Conservation (phyloP, 306 rosid genomes). For the Ceratonia siliqua region DNA sequence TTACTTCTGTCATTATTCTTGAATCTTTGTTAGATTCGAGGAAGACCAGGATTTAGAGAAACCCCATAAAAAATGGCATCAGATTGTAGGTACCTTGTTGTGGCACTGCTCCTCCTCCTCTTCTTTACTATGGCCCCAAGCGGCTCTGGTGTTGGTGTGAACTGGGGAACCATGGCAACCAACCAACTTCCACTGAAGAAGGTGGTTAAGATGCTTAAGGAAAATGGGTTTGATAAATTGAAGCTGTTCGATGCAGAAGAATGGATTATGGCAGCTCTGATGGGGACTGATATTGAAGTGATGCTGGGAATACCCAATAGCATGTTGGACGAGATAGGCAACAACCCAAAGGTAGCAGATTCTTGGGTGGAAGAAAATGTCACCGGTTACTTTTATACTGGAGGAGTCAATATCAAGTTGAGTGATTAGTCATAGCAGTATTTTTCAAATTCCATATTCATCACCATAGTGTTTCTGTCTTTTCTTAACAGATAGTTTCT, state of each 20-base stretch:
- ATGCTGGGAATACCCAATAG: constrained; percentile 80
- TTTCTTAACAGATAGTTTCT: background rate
- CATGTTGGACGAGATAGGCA: constrained; percentile 62
- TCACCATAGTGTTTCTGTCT: background rate
- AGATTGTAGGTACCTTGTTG: background rate
- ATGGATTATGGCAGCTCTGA: constrained; percentile 59
- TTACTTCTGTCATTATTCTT: constrained; percentile 25
- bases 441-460: background rate
- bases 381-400: constrained; percentile 54
- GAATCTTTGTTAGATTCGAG: constrained; percentile 34
- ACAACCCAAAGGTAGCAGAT: constrained; percentile 55
- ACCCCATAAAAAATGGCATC: constrained; percentile 15
- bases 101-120: constrained; percentile 37
- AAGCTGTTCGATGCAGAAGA: constrained; percentile 84
- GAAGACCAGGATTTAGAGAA: constrained; percentile 31
- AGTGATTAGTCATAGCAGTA: constrained; percentile 35
- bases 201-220: constrained; percentile 67
- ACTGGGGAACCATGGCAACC: constrained; percentile 85
- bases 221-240: constrained; percentile 63
- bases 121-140: constrained; percentile 16
- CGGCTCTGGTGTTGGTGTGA: constrained; percentile 66
- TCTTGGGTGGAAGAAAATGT: constrained; percentile 77
- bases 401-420: constrained; percentile 86
- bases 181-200: constrained; percentile 60
- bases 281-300: constrained; percentile 64